phyloP scores from a whole-genome alignment of 2,329 filamentous ascomycete genomes.

The Colletotrichum viniferum region DNA sequence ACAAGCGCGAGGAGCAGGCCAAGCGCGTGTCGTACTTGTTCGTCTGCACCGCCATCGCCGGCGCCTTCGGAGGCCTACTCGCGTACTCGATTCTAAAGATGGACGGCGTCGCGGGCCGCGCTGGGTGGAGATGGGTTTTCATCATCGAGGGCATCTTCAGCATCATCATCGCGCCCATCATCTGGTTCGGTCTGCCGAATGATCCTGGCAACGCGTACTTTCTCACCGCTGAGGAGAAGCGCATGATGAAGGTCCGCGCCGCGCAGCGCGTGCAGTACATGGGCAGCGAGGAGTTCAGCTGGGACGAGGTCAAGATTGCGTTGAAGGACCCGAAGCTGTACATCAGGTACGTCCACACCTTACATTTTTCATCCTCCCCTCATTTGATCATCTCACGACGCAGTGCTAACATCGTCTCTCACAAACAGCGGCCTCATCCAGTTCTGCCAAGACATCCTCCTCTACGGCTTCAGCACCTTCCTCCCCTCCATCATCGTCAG shows the following conservation, averaged over 20 bases:
- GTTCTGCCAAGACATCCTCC: slow-evolving; percentile 55
- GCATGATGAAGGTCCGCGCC: slow-evolving; percentile 53
- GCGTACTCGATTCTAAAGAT: slow-evolving; percentile 55
- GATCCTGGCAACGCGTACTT: slow-evolving; percentile 53
- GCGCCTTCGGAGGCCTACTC: slow-evolving; percentile 40
- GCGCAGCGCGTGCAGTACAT: slow-evolving; percentile 51
- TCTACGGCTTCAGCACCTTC: slow-evolving; percentile 64
- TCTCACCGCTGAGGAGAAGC: slow-evolving; percentile 49
- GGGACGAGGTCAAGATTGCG: slow-evolving; percentile 52
- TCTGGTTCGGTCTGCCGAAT: slow-evolving; percentile 53
- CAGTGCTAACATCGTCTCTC: background rate
- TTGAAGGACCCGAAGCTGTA: slow-evolving; percentile 56
- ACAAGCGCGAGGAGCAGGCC: slow-evolving; percentile 35
- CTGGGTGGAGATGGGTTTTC: slow-evolving; percentile 52
- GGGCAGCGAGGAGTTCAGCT: slow-evolving; percentile 52
- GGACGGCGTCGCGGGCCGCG: slow-evolving; percentile 40
- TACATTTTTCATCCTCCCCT: too few relatives aligned
- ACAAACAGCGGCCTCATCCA: slow-evolving; percentile 41
- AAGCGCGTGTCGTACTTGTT: slow-evolving; percentile 41
- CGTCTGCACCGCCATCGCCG: slow-evolving; percentile 55
- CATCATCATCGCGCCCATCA: slow-evolving; percentile 42
- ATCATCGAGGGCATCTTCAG: slow-evolving; percentile 55
- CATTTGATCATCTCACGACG: background rate
- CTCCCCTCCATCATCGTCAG: slow-evolving; percentile 58
- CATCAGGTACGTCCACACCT: slow-evolving; percentile 46